Evolutionary conservation across 192 early-diverging fungal species (phyloP), one percentile per base, ranked within the genome.

Genomic region (Coemansia sp.): DNA sequence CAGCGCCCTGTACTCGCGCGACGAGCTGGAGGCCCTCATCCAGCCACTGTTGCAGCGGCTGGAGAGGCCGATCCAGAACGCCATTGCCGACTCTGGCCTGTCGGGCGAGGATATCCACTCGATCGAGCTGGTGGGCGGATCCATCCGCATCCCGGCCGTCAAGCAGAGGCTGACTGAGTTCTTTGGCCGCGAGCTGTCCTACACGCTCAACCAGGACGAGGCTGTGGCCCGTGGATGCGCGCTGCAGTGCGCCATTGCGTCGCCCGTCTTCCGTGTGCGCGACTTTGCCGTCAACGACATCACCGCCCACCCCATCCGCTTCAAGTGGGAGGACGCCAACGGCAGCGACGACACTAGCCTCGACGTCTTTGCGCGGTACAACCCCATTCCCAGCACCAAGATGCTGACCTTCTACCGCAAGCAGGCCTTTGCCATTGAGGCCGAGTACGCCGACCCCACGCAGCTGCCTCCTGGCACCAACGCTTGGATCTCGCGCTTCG

Each of bases 181-280:
- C 88, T 98, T 99, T 81, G 89, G 90, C 24, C 92, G 92, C 77
- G 90, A 96, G 68, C 83, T 97, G 20, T 92, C 92, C 64, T 93
- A 91, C 70, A 97, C 95, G 74, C 88, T 99, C 71, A 99, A 99
- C 89, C 93, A 96, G 81, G 97, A 99, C 75, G 97, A 99, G 86
- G 96, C 96, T 47, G 90, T 97, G 76, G 91, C 97, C 34, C 94
- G 97, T 77, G 97, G 97, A 74, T 93, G 93, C 70, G 97, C 96
- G 38, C 87, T 99, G 47, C 93, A 95, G 87, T 99, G 97, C 86
- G 97, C 97, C 76, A 96, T 99, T 78, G 83, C 95, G 55, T 97
- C 95, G 27, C 97, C 97, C 1, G 92, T 93, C 41, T 97, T 99
- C 93, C 95, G 95, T 77, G 97, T 99, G 74, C 95, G 97, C 64